phyloP scores from a whole-genome alignment of 1,284 basidiomycete species.

The Stereum hirsutum region DNA sequence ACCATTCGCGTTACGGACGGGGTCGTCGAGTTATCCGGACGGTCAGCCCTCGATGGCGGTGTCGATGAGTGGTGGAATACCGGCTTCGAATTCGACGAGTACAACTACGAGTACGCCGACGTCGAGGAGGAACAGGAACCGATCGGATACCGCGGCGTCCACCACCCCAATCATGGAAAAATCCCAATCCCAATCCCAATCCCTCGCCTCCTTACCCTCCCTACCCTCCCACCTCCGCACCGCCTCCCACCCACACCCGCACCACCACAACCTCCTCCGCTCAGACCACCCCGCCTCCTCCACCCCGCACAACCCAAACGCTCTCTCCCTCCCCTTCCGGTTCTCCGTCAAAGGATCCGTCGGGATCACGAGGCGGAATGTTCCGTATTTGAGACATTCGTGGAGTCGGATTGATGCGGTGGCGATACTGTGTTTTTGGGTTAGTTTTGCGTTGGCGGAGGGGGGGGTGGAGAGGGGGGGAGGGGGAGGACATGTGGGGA shows the following conservation, averaged over 20 bases:
- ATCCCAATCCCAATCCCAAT: constrained; percentile 13
- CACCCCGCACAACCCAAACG: constrained; percentile 27
- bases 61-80: neutral
- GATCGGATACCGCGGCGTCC: constrained; percentile 22
- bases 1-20: constrained; percentile 33
- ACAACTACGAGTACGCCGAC: neutral
- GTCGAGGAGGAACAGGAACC: constrained; percentile 9
- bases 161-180: constrained; percentile 24
- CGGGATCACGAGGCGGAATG: constrained; percentile 47
- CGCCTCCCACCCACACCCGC: constrained; percentile 37
- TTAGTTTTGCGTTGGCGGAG: constrained; percentile 64
- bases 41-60: constrained; percentile 5
- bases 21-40: constrained; percentile 8
- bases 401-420: constrained; percentile 92
- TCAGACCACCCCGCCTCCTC: constrained; percentile 34
- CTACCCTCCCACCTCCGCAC: constrained; percentile 35
- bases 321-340: constrained; percentile 56
- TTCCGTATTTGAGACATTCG: constrained; percentile 87
- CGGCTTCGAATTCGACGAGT: constrained; percentile 2
- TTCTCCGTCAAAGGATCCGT: constrained; percentile 48
- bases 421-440: constrained; percentile 79
- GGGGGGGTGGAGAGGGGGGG: constrained; percentile 55
- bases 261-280: constrained; percentile 27
- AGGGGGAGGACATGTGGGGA: constrained; percentile 60
- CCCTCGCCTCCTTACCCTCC: constrained; percentile 22